Conservation (phyloP, 2,329 filamentous ascomycete species). For the Apiospora saccharicola region DNA sequence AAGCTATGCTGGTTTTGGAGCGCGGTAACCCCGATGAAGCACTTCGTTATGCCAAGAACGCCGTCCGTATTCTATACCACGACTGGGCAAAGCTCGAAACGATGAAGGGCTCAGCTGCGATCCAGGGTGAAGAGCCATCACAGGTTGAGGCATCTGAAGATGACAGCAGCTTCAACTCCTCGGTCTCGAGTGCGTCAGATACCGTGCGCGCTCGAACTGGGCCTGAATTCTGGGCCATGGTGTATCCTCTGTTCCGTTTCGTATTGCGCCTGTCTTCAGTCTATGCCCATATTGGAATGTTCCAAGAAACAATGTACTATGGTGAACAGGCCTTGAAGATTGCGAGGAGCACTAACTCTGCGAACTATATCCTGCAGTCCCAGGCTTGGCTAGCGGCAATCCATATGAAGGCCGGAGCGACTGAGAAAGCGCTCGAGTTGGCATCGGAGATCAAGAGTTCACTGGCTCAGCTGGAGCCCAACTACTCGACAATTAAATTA, state of each 20-base stretch:
- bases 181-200: constrained; percentile 36
- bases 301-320: constrained; percentile 88
- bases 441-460: constrained; percentile 60
- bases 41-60: constrained; percentile 62
- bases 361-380: constrained; percentile 63
- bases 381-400: constrained; percentile 62
- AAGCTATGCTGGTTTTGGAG: constrained; percentile 71
- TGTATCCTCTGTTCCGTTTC: constrained; percentile 75
- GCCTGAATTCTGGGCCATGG: constrained; percentile 81
- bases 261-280: constrained; percentile 78
- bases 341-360: constrained; percentile 71
- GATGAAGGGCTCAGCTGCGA: constrained; percentile 32
- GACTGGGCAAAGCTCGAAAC: constrained; percentile 63
- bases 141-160: constrained; percentile 37
- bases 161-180: constrained; percentile 39
- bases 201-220: constrained; percentile 50
- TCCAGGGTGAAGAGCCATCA: constrained; percentile 36
- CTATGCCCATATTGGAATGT: constrained; percentile 85
- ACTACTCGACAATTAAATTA: constrained; percentile 53
- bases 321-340: constrained; percentile 84
- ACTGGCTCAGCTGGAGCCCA: constrained; percentile 55
- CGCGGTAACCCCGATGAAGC: constrained; percentile 66
- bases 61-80: constrained; percentile 62
- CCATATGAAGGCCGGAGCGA: constrained; percentile 64
- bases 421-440: constrained; percentile 64